Base-by-base conservation (phyloP, 768 basidiomycete species). In the Suillus sp. region DNA sequence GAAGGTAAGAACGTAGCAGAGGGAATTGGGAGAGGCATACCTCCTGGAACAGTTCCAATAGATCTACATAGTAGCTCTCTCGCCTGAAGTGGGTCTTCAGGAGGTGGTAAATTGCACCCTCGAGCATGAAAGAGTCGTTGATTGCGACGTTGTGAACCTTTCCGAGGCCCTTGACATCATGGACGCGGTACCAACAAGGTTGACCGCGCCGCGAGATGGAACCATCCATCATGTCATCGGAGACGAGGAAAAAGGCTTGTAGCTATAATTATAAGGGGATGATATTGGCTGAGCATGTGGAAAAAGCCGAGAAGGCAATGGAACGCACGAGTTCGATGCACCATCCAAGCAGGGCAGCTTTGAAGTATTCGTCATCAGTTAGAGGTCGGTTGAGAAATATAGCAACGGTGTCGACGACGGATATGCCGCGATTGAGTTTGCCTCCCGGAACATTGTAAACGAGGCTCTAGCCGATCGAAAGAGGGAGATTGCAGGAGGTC, bases 91-190 rank as follows among this genome's bases (percentile, higher is more conserved):
- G 86, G 63, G 83, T 84, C 79, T 92, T 95, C 72, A 99, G 80
- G 51, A 99, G 83, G 70, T 84, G 85, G 80, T 96, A 99, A 75
- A 99, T 97, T 30, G 95, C 90, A 9, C 86, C 88, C 75, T 95
- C 94, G 75, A 98, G 89, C 92, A 99, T 93, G 84, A 97, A 95
- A 1, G 93, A 80, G 74, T 99, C 96, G 81, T 98, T 98, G 80
- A 98, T 91, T 5, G 96, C 95, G 66, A 97, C 87, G 77, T 88
- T 87, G 38, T 57, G 56, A 10, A 57, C 56, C 4, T 57, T 57
- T 57, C 56, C 56, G 18, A 57, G 56, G 27, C 56, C 56, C 53
- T 88, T 88, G 65, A 75, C 71, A 18, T 79, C 79, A 62, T 82
- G 80, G 45, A 86, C 74, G 55, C 80, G 84, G 80, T 96, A 98